Conservation (phyloP, 2,329 filamentous ascomycete species). For the Fusarium sp. region DNA sequence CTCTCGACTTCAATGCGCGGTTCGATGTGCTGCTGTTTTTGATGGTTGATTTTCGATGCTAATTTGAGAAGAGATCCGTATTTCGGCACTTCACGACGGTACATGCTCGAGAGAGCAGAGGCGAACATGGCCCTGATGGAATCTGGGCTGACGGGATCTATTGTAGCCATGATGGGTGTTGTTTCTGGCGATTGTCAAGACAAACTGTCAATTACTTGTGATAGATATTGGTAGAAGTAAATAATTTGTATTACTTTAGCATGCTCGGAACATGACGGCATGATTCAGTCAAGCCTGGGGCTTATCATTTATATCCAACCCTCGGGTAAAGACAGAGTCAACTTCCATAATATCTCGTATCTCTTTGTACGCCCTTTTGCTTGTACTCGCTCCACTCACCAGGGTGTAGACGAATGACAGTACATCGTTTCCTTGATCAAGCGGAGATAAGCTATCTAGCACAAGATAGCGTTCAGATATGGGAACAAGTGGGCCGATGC, state of each 20-base stretch:
- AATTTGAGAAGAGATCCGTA: slow-evolving; percentile 52
- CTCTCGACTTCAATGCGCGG: slow-evolving; percentile 44
- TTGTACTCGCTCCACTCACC: slow-evolving; percentile 16
- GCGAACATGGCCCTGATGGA: slow-evolving; percentile 45
- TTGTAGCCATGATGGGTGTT: slow-evolving; percentile 5
- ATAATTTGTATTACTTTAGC: background rate
- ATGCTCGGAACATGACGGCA: background rate
- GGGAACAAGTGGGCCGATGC: slow-evolving; percentile 15
- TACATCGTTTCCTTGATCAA: background rate
- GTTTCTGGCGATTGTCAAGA: background rate
- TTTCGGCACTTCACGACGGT: slow-evolving; percentile 53
- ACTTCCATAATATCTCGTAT: background rate
- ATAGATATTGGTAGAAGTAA: rapidly evolving
- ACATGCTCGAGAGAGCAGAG: slow-evolving; percentile 54
- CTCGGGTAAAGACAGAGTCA: background rate
- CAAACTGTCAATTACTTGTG: background rate
- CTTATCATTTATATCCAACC: slow-evolving; percentile 16
- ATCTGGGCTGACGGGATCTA: slow-evolving; percentile 20
- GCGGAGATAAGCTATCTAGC: slow-evolving; percentile 7
- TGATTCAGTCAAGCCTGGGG: background rate
- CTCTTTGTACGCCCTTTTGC: slow-evolving; percentile 28
- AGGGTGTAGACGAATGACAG: slow-evolving; percentile 10
- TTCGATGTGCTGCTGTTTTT: slow-evolving; percentile 5
- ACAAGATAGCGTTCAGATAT: slow-evolving; percentile 7
- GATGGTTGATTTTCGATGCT: slow-evolving; percentile 48